Evolutionary conservation across 2,329 filamentous ascomycete genomes (phyloP), one percentile per base, ranked within the genome.

Genomic region (Cercospora brassicicola): DNA sequence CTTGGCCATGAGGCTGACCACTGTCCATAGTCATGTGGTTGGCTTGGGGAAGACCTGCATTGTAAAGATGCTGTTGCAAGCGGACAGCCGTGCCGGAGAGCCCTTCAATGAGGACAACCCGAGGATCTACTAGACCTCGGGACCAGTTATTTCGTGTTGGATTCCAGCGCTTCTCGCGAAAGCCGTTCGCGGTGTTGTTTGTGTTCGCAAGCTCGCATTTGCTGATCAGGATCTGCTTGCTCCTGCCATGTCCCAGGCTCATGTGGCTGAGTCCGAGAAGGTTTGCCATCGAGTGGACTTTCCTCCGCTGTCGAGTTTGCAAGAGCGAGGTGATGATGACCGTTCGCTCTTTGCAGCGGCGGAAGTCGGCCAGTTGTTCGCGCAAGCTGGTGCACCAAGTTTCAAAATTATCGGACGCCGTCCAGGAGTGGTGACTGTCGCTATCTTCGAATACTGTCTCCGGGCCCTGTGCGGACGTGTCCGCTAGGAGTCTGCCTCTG

Each of bases 351-450:
- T 62, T 48, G 18, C 64, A 60, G 4, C 64, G 62, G 7, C 69
- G 67, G 31, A 71, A 71, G 4, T 59, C 65, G 7, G 65, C 33
- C 7, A 71, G 61, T 15, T 63, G 62, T 26, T 69, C 66, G 7
- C 66, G 65, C 13, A 71, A 42, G 18, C 42, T 59, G 13, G 62
- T 36, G 10, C 64, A 60, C 69, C 69, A 69, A 2, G 59, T 59
- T 28, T 69, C 69, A 11, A 60, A 55, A 18, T 71, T 69, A 42
- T 69, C 69, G 4, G 65, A 65, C 1, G 66, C 61, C 4, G 69
- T 71, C 69, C 69, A 71, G n/a, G 67, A 69, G 31, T 69, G 66
- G 20, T 71, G 67, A 11, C 69, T 71, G 53, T 69, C 69, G 36
- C 66, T 68, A 42, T 70, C 68, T 55, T 70, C 68, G 18, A 64